These are phyloP conservation scores for Arthrobotrys pseudoclavata DNA, from an alignment of 2,329 filamentous ascomycete species.

Conservation along the genomic window DNA sequence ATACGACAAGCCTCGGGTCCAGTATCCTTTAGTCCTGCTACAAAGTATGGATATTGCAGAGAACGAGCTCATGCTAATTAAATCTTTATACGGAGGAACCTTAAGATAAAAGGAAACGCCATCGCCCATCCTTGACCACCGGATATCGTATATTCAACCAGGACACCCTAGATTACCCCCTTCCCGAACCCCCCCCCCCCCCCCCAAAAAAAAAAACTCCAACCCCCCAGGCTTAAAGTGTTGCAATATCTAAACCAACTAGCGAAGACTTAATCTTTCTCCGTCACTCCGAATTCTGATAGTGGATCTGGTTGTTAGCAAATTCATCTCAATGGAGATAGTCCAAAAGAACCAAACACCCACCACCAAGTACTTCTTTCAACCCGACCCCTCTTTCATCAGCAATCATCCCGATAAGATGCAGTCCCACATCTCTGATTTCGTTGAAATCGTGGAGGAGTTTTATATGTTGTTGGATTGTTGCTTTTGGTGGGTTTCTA, in stretches of 20 bases:
- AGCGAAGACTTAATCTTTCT: conserved; percentile 38
- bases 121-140: not conserved
- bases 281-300: conserved; percentile 54
- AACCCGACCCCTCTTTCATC: conserved; percentile 74
- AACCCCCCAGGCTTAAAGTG: not conserved
- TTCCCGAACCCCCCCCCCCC: too few species aligned
- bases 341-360: not conserved
- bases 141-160: not conserved
- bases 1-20: too few species aligned
- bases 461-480: conserved; percentile 75
- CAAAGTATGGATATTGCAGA: not conserved
- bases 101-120: not conserved
- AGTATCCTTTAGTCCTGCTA: too few species aligned
- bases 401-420: conserved; percentile 76
- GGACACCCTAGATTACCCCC: not conserved
- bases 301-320: not conserved
- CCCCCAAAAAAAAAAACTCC: not conserved
- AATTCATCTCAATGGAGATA: not conserved
- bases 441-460: conserved; percentile 79
- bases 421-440: conserved; percentile 77
- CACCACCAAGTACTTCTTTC: conserved; percentile 66
- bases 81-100: not conserved
- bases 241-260: not conserved
- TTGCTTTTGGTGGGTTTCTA: conserved; percentile 68
- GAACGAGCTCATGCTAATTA: not conserved